Evolutionary conservation across 192 early-diverging fungal species (phyloP).

Genomic region (Lobulomyces angularis): DNA sequence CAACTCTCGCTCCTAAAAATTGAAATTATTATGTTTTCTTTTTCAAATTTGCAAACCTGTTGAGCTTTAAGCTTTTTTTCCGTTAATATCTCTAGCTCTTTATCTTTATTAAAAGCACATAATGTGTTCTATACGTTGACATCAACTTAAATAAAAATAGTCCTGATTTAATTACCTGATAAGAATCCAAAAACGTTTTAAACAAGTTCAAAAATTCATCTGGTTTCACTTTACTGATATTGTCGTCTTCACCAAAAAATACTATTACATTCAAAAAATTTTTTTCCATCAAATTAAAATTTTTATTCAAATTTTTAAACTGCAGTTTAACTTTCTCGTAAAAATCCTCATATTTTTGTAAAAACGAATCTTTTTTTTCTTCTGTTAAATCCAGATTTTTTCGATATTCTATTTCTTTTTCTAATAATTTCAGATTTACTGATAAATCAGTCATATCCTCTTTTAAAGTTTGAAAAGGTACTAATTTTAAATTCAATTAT

Average conservation of each 20-base stretch:
- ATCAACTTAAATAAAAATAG: not conserved
- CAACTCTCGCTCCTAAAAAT: slow-evolving; percentile 19
- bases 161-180: slow-evolving; percentile 10
- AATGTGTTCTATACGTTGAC: slow-evolving; percentile 9
- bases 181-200: slow-evolving; percentile 17
- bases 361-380: too few species aligned
- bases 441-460: slow-evolving; percentile 20
- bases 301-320: slow-evolving; percentile 6
- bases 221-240: slow-evolving; percentile 10
- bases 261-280: slow-evolving; percentile 7
- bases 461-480: slow-evolving; percentile 11
- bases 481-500: slow-evolving; percentile 6
- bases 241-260: slow-evolving; percentile 28
- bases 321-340: slow-evolving; percentile 1
- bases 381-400: not conserved
- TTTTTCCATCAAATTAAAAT: slow-evolving; percentile 6
- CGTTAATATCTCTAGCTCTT: slow-evolving; percentile 14
- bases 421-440: slow-evolving; percentile 9
- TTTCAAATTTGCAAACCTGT: too few species aligned
- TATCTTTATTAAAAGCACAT: slow-evolving; percentile 12
- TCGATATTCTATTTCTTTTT: not conserved
- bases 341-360: slow-evolving; percentile 14
- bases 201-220: slow-evolving; percentile 30
- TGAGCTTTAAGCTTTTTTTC: slow-evolving; percentile 18
- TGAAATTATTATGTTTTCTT: not conserved